Base-by-base conservation (phyloP, 306 rosid genomes). In the Prunus salicina region DNA sequence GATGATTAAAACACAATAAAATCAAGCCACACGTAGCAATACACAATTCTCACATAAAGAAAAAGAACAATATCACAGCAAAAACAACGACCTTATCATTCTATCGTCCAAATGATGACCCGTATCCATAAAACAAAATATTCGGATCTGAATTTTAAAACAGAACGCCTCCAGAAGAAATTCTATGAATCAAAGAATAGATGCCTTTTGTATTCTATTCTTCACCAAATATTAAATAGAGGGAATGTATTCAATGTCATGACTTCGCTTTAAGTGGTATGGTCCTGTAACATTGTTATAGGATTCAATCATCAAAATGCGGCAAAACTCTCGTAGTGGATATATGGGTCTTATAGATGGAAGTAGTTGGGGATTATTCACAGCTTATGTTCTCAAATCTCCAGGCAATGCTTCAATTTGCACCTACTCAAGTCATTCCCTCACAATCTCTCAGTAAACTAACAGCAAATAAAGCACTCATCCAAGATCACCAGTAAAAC, bases 331-430 rank as follows among this genome's bases (percentile, higher is more conserved):
- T 7, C 43, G 43, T 8, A 12, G 12, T 56, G 62, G 12, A 20
- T 19, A 19, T 18, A 38, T 8, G 67, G 22, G 30, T 24, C 53
- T 34, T 56, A 56, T 1, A 55, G 15, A 22, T 22, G 53, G 12
- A 24, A 24, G 25, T 2, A 16, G 28, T 8, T 46, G 41, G 34
- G 18, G 38, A 8, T 6, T 25, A 73, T 6, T 7, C 41, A 22
- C 41, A 6, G 50, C 38, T 62, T 62, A 34, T 19, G 25, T 34
- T 32, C 49, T 34, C 69, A 64, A 64, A 64, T 64, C 50, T 27
- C 69, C 50, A 64, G 13, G 61, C 69, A 64, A 34, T 19, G 69
- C 27, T 19, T 38, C 69, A 64, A 34, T 38, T 64, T 64, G 50
- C n/a, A 18, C 16, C 45, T 7, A 63, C 20, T 63, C 6, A 62